Evolutionary conservation across 257 asterid genomes (phyloP).

Genomic region (Marsdenia floribunda): DNA sequence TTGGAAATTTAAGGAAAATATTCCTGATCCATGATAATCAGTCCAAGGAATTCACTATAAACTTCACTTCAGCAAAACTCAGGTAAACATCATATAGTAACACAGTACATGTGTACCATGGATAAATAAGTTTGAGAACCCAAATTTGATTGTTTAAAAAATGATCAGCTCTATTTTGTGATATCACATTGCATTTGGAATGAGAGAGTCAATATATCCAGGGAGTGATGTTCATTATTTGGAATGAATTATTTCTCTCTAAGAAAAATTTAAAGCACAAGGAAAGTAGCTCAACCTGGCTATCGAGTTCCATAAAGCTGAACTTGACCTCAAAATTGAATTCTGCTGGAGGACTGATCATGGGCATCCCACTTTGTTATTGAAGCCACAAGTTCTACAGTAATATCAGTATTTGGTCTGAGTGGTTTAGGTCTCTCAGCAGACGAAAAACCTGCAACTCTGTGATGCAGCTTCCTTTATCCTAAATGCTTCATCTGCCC

Average conservation of each 20-base stretch:
- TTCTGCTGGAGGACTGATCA: neutral
- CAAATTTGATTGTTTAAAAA: neutral
- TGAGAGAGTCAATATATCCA: neutral
- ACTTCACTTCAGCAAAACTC: too few relatives aligned
- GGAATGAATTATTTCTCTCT: neutral
- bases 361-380: neutral
- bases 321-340: neutral
- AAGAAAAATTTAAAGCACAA: neutral
- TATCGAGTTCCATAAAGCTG: neutral
- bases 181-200: neutral
- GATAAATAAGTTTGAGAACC: neutral
- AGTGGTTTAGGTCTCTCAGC: slow-evolving; percentile 28
- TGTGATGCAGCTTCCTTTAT: slow-evolving; percentile 37
- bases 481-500: slow-evolving; percentile 53
- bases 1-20: too few relatives aligned
- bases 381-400: slow-evolving; percentile 35
- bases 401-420: slow-evolving; percentile 39
- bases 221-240: neutral
- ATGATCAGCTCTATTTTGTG: neutral
- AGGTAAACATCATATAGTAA: too few relatives aligned
- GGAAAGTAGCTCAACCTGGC: slow-evolving; percentile 9
- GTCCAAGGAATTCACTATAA: too few relatives aligned
- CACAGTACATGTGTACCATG: too few relatives aligned
- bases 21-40: too few relatives aligned
- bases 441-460: slow-evolving; percentile 23